Evolutionary conservation across 176 grass and related monocot species (phyloP), one percentile per base, ranked within the genome.

Genomic region (Zoysia japonica): DNA sequence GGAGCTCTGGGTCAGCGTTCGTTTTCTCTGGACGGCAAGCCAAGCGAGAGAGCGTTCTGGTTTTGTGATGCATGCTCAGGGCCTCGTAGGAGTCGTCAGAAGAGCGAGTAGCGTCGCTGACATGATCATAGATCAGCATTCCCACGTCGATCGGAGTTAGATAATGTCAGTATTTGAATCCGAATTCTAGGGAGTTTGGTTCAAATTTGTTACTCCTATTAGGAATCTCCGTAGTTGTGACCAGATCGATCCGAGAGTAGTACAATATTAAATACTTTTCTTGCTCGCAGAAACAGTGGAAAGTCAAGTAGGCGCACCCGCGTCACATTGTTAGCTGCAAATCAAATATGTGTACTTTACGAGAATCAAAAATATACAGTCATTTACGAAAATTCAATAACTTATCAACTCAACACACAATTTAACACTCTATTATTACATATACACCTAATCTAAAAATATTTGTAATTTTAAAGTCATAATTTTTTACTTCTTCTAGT

Each of bases 11-110:
- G 8, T 1, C 15, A 6, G 3, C 16, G 35, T 15, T 45, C 5
- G 35, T n/a, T 56, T 54, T 19, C 16, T 56, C 63, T 63, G 59
- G 57, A 63, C 20, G 57, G 74, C 57, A 63, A 77, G 74, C 54
- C 17, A 56, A 14, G 14, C 12, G 44, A 74, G 37, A 53, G 38
- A 52, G 28, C 47, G 39, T 36, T 2, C 28, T 37, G 14, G 11
- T 2, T 52, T 52, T 37, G 5, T 11, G 71, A 10, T n/a, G 13
- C 28, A 28, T 28, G 28, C 55, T 57, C 19, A 59, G 45, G 60
- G 54, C 40, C 10, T 74, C 16, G 28, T 28, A 28, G 5, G 40
- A 39, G 19, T 63, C 43, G 2, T 63, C 17, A 11, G n/a, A 6
- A 19, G 55, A 61, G 57, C 19, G 16, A 11, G 4, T 46, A 47